These are phyloP conservation scores for Plantago major DNA, from an alignment of 257 asterid species.

Conservation along the genomic window DNA sequence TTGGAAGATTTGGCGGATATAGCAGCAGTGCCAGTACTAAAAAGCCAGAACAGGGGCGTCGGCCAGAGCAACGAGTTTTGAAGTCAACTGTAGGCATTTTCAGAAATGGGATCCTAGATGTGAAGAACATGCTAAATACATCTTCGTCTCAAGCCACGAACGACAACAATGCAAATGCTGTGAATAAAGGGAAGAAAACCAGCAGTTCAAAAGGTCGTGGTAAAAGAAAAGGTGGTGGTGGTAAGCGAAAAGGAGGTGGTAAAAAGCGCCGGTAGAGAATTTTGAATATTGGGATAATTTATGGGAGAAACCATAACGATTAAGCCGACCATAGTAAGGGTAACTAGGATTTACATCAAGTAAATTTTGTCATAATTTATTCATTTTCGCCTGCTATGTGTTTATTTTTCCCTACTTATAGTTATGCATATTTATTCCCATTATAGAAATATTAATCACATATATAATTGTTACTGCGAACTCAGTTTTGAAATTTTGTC, in stretches of 20 bases:
- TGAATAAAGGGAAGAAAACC: slow-evolving; percentile 46
- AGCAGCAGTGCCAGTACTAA: slow-evolving; percentile 30
- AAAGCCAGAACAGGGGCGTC: slow-evolving; percentile 39
- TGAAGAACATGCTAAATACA: slow-evolving; percentile 48
- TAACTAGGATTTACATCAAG: no score
- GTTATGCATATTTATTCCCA: no score
- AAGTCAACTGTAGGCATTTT: slow-evolving; percentile 65
- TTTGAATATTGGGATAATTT: no score
- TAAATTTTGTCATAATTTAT: no score
- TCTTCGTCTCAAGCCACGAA: slow-evolving; percentile 32
- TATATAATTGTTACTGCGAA: no score
- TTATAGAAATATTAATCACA: no score
- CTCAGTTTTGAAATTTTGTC: no score
- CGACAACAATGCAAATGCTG: slow-evolving; percentile 12
- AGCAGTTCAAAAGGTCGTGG: slow-evolving; percentile 52
- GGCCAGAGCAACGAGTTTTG: slow-evolving; percentile 64
- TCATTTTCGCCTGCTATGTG: no score
- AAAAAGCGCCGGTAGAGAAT: slow-evolving; percentile 42
- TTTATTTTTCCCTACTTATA: no score
- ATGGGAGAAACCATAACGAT: no score
- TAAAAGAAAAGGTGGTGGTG: slow-evolving; percentile 28
- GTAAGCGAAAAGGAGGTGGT: slow-evolving; percentile 48
- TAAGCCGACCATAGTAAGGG: no score
- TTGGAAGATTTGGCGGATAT: slow-evolving; percentile 55
- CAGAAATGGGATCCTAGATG: slow-evolving; percentile 84